Conservation (phyloP, 1,139 yeast genomes). For the Magnusiomyces tetraspermus region DNA sequence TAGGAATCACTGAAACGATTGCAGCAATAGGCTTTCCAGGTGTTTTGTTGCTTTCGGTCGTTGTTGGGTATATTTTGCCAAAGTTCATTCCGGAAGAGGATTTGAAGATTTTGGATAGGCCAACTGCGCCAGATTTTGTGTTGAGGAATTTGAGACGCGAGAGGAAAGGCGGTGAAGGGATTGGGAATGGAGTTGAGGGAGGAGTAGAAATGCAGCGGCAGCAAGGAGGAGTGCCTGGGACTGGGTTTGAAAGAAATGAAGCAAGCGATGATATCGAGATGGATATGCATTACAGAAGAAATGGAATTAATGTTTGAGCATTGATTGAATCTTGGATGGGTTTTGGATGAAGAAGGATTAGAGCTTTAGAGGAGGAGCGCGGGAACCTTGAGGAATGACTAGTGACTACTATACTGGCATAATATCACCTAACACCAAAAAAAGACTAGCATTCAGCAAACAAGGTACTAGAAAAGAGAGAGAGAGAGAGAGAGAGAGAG, state of each 20-base stretch:
- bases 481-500: too few species aligned
- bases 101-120: constrained; percentile 55
- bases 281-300: background rate
- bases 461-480: too few species aligned
- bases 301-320: too few species aligned
- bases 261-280: background rate
- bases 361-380: too few species aligned
- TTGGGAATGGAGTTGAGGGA: background rate
- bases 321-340: too few species aligned
- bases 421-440: too few species aligned
- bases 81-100: constrained; percentile 53
- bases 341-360: too few species aligned
- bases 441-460: too few species aligned
- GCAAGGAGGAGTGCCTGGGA: background rate
- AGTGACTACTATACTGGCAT: too few species aligned
- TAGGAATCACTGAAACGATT: constrained; percentile 73
- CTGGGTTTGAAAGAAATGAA: background rate
- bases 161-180: background rate
- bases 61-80: constrained; percentile 54
- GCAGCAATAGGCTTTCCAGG: constrained; percentile 96
- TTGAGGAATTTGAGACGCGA: constrained; percentile 29
- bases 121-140: constrained; percentile 57
- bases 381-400: too few species aligned
- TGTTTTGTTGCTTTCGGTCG: constrained; percentile 59
- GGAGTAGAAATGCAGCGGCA: too few species aligned